Base-by-base conservation (phyloP, 345 rosid species). In the Corchorus olitorius region DNA sequence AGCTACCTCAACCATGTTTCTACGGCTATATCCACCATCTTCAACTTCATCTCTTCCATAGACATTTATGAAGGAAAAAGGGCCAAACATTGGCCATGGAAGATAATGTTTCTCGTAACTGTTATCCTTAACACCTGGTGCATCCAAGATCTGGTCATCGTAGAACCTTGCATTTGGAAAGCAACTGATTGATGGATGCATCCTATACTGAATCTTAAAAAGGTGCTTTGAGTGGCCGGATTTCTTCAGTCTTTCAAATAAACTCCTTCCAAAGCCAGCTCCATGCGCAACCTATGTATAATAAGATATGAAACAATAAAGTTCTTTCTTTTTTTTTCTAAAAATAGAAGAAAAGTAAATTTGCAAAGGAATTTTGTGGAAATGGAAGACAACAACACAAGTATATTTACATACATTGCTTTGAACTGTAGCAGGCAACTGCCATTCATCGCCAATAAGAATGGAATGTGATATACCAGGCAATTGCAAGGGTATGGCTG, bases 171-270 rank as follows among this genome's bases (percentile, higher is more conserved):
- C 71, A 72, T 81, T 92, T 0, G 95, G 94, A 49, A 92, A 89
- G 69, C 11, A 46, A 76, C 93, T 88, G n/a, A 92, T 89, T 1
- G 83, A 78, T 11, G 95, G 95, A 81, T 92, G 97, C 97, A 92
- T 92, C 17, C 97, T 78, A 75, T 90, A 89, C 73, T 90, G 95
- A 60, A 84, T 83, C 61, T 85, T 72, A 4, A 92, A 62, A 34
- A 86, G 84, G 33, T 90, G 90, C 49, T 83, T 90, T 5, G 74
- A 0, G 22, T 88, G 83, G 6, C 82, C 88, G 39, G 86, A 68
- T 0, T 56, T 4, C 49, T 72, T 87, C 74, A 92, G 72, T 75
- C 97, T 89, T 53, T 86, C 88, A 72, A 90, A 90, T 77, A 88
- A 87, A 81, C 97, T 92, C 81, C 92, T 87, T 16, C 97, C 87